Evolutionary conservation across 768 basidiomycete species (phyloP).

Genomic region (Rhodotorula toruloides): DNA sequence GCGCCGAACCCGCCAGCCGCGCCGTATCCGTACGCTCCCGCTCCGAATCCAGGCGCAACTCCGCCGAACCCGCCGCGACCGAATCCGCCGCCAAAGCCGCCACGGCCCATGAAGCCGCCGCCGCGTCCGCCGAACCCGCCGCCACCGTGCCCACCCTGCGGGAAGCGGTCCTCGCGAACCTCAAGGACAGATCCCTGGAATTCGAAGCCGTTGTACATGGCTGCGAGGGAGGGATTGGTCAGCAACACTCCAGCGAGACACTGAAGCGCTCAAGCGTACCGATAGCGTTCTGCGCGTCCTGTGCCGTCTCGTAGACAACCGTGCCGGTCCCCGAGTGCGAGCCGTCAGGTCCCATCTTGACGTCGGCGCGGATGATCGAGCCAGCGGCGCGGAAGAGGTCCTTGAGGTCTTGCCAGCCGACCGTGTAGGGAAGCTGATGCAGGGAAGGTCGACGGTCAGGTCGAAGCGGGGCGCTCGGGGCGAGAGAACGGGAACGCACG

Average conservation of each 20-base stretch:
- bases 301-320: conserved; percentile 84
- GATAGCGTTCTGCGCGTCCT: conserved; percentile 87
- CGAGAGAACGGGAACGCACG: conserved; percentile 28
- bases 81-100: conserved; percentile 53
- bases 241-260: not conserved
- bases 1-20: conserved; percentile 27
- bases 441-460: not conserved
- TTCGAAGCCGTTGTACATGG: conserved; percentile 93
- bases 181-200: conserved; percentile 95
- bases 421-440: conserved; percentile 79
- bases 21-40: conserved; percentile 54
- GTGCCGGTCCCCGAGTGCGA: conserved; percentile 62
- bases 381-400: conserved; percentile 94
- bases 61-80: conserved; percentile 56
- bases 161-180: conserved; percentile 89
- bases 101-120: conserved; percentile 57
- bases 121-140: conserved; percentile 54
- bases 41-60: conserved; percentile 56
- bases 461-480: not conserved
- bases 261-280: conserved; percentile 52
- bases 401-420: conserved; percentile 98
- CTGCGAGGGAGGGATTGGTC: conserved; percentile 49
- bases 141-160: conserved; percentile 41
- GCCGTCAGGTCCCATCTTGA: conserved; percentile 89
- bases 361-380: conserved; percentile 90